Base-by-base conservation (phyloP, 1,139 yeast species). In the Suhomyces coccinellae region DNA sequence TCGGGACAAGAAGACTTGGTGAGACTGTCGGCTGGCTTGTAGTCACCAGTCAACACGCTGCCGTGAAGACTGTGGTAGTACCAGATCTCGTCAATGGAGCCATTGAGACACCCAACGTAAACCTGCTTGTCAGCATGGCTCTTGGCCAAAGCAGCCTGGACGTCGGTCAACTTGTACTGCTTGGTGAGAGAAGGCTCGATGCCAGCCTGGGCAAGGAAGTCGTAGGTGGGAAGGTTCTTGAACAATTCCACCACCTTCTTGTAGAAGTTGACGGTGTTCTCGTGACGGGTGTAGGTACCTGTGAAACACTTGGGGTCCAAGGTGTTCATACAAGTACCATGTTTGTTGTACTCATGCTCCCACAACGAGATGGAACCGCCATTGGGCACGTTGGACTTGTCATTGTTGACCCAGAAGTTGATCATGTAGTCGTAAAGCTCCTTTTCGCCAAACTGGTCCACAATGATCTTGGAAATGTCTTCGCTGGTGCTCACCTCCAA, bases 271-370 rank as follows among this genome's bases (percentile, higher is more conserved):
- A 69, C 68, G 12, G 69, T 62, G 41, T 69, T 66, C 51, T 69
- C 70, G 49, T 55, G 61, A 33, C 59, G 51, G 36, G 52, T 54
- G 55, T 69, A 71, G n/a, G 45, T 40, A 15, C 64, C 65, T 8
- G 60, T 57, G 54, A 70, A 71, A 54, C 77, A 72, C 17, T 55
- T 42, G 26, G 76, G 76, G 38, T 55, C 52, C 41, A 71, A 57
- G 9, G 76, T 70, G 51, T 67, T 67, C 69, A 71, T 67, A 55
- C 77, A 72, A n/a, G 77, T 71, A 36, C 69, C 77, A 51, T 72
- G 77, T 55, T 70, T 71, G 58, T 72, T 71, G 55, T 61, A 72
- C 53, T 72, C 76, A 51, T 71, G 77, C 42, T 61, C 61, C 77
- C 77, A 72, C 46, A 72, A 61, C 28, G 61, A 57, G 16, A 53